phyloP scores from a whole-genome alignment of 2,329 filamentous ascomycete genomes.

The Zymoseptoria passerinii region DNA sequence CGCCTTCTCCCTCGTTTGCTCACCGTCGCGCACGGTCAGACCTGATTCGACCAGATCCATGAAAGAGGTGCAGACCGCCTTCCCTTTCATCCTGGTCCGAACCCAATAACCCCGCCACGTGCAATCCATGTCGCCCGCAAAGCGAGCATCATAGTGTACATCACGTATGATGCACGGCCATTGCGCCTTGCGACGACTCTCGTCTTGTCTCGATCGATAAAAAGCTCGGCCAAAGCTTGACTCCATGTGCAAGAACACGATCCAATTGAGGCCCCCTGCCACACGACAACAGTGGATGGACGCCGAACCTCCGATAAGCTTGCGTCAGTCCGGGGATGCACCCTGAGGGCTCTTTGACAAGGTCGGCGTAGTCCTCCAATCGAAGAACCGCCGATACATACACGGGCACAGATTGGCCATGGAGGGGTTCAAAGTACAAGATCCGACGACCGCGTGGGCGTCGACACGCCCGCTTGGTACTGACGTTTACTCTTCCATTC shows the following conservation, averaged over 20 bases:
- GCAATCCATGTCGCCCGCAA: neutral
- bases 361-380: neutral
- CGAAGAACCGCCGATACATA: neutral
- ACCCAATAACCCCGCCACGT: neutral
- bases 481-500: neutral
- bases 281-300: neutral
- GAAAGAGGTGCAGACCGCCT: neutral
- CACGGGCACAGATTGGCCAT: neutral
- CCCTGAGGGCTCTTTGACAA: neutral
- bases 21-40: neutral
- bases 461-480: neutral
- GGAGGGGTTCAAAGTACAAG: neutral
- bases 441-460: neutral
- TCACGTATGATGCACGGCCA: neutral
- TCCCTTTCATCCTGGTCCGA: neutral
- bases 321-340: neutral
- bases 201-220: neutral
- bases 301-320: neutral
- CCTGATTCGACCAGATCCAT: neutral
- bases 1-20: neutral
- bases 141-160: neutral
- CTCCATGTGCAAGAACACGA: neutral
- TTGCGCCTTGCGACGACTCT: neutral
- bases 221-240: neutral
- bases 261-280: neutral